These are phyloP conservation scores for Takashimella tepidaria DNA, from an alignment of 1,284 basidiomycete species.

Conservation along the genomic window DNA sequence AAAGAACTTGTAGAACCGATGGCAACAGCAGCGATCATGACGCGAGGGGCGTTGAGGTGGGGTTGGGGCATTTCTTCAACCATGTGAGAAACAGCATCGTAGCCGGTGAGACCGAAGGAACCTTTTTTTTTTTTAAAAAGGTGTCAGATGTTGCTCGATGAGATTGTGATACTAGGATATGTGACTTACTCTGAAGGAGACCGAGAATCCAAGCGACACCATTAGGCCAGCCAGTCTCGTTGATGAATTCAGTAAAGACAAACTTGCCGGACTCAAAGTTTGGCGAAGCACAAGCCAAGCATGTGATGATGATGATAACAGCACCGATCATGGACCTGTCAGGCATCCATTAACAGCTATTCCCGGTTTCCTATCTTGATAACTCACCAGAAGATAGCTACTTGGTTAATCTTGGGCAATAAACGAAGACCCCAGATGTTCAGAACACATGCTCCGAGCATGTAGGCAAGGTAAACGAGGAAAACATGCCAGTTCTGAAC, in stretches of 20 bases:
- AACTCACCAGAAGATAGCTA: slow-evolving; percentile 41
- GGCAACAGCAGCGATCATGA: slow-evolving; percentile 58
- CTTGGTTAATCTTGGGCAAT: slow-evolving; percentile 39
- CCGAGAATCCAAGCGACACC: slow-evolving; percentile 50
- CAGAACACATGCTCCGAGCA: slow-evolving; percentile 25
- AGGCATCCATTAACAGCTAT: neutral
- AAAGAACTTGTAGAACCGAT: slow-evolving; percentile 59
- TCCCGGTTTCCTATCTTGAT: too few species aligned
- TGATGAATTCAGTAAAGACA: slow-evolving; percentile 48
- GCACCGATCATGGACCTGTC: slow-evolving; percentile 45
- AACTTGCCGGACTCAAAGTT: slow-evolving; percentile 45
- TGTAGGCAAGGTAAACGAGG: slow-evolving; percentile 34
- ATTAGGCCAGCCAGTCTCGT: slow-evolving; percentile 50
- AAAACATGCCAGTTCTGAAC: slow-evolving; percentile 31
- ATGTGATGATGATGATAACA: slow-evolving; percentile 46
- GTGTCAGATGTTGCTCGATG: slow-evolving; percentile 12
- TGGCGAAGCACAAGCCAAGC: slow-evolving; percentile 38
- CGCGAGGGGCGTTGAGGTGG: slow-evolving; percentile 39
- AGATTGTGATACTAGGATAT: neutral
- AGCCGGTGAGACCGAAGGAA: slow-evolving; percentile 47
- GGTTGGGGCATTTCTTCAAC: slow-evolving; percentile 43
- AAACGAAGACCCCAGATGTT: slow-evolving; percentile 40
- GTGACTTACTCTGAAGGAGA: slow-evolving; percentile 42
- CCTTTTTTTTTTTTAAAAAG: too few species aligned
- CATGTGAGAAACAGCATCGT: slow-evolving; percentile 39